Evolutionary conservation across 345 rosid species (phyloP), one percentile per base, ranked within the genome.

Genomic region (Aquilaria malaccensis): DNA sequence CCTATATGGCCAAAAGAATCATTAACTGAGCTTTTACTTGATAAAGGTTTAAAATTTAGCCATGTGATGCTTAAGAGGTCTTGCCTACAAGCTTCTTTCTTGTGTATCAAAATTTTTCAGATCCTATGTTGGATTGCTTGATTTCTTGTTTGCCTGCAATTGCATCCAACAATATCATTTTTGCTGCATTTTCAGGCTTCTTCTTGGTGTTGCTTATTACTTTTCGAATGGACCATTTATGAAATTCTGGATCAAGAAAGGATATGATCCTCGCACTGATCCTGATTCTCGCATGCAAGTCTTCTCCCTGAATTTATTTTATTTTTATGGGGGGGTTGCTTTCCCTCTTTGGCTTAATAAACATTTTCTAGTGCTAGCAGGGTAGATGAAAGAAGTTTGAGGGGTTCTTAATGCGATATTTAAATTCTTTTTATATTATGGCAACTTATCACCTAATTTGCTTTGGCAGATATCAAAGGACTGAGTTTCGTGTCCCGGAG

Each of bases 251-350:
- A 88, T 94, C 68, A 86, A 70, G 74, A 91, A 88, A 80, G 99
- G 95, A 72, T 94, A 94, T 68, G 99, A 94, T 79, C 99, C 99
- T 61, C 89, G 95, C 53, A 79, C 74, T 72, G 97, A 94, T 81
- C 96, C 96, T 29, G 91, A 88, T 67, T 91, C 99, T 69, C 82
- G 93, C 77, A 85, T 85, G 99, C 90, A 77, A 86, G 93, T 59
- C 12, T 67, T 56, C 66, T 64, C 22, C 47, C 50, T 51, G n/a
- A 48, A 45, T 43, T 13, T 22, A 22, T 22, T 22, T 22, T 22
- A 22, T 22, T 22, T 22, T 22, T 22, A 22, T 22, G 22, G 22
- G 22, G 22, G 22, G 22, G 22, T 32, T 43, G 5, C 33, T 49
- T 31, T 32, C 48, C 13, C 61, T 47, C 31, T n/a, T 7, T 52